Conservation (phyloP, 208 protist species). For the Novymonas esmeraldas region DNA sequence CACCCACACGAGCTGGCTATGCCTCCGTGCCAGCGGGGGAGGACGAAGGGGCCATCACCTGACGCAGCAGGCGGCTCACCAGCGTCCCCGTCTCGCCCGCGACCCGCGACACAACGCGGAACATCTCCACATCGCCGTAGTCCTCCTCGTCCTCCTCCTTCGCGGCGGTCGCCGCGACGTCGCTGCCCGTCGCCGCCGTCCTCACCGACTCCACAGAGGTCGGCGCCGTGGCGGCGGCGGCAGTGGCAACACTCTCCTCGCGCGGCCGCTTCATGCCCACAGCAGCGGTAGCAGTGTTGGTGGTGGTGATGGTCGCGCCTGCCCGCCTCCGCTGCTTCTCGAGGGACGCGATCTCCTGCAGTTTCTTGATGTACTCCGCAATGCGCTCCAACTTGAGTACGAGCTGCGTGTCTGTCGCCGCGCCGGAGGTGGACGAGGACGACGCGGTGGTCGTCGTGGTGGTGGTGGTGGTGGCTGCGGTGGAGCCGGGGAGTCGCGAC, state of each 20-base stretch:
- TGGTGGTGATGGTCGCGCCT: neutral
- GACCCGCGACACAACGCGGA: conserved; percentile 43
- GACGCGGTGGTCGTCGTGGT: neutral
- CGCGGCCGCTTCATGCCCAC: conserved; percentile 1
- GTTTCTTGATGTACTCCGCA: conserved; percentile 85
- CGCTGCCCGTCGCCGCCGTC: conserved; percentile 1
- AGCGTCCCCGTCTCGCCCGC: conserved; percentile 37
- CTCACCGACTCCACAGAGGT: neutral
- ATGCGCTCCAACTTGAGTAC: conserved; percentile 87
- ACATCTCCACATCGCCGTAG: conserved; percentile 56
- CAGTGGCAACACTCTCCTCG: neutral
- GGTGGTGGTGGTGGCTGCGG: no score
- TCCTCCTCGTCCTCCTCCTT: conserved; percentile 17
- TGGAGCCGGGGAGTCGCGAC: neutral
- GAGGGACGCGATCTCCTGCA: conserved; percentile 76
- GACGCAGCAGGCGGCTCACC: conserved; percentile 39
- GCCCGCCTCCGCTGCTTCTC: conserved; percentile 25
- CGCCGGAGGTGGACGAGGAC: neutral
- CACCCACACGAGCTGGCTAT: no score
- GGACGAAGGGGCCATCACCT: conserved; percentile 10
- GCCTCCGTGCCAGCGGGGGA: neutral
- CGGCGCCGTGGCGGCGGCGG: neutral
- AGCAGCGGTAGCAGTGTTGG: neutral
- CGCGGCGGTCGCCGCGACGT: neutral
- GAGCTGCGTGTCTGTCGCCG: conserved; percentile 73